A percentile compares a stretch with the other conserved stretches of the same genome.
phyloP scores from a whole-genome alignment of 1,139 yeast species.

The Geotrichum fermentans region DNA sequence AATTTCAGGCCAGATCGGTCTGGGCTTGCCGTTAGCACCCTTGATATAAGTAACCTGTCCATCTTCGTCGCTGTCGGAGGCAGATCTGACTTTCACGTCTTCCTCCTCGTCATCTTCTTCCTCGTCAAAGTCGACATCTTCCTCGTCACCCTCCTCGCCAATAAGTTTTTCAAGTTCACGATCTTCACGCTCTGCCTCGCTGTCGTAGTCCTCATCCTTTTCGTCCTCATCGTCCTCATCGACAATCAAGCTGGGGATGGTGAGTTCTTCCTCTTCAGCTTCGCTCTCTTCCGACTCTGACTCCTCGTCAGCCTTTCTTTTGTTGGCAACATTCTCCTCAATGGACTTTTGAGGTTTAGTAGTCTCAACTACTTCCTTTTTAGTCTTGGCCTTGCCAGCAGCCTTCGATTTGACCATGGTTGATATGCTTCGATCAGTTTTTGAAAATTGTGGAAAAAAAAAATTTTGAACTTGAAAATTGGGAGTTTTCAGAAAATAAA shows the following conservation, averaged over 20 bases:
- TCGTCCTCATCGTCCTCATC: conserved; percentile 19
- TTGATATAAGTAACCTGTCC: conserved; percentile 28
- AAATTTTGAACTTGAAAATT: conserved; percentile 1
- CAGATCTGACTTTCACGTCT: conserved; percentile 23
- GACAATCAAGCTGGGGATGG: conserved; percentile 5
- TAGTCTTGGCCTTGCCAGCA: background rate
- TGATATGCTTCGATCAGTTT: background rate
- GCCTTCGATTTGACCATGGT: conserved; percentile 3
- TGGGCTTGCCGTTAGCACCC: conserved; percentile 71
- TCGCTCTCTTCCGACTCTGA: conserved; percentile 10
- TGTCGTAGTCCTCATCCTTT: conserved; percentile 22
- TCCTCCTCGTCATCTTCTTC: conserved; percentile 23
- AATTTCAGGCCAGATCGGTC: conserved; percentile 80
- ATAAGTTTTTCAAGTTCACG: conserved; percentile 26
- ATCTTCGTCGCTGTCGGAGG: conserved; percentile 19
- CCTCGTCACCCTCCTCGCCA: conserved; percentile 29
- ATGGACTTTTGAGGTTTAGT: background rate
- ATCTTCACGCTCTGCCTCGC: conserved; percentile 28
- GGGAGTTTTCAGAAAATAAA: conserved; percentile 9
- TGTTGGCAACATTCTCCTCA: background rate
- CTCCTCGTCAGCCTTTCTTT: conserved; percentile 8
- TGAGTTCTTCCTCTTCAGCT: conserved; percentile 1
- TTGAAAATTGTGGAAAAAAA: too few relatives aligned
- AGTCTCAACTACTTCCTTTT: background rate
- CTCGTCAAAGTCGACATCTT: conserved; percentile 19